A percentile compares a stretch with the other conserved stretches of the same genome.
Evolutionary conservation across 2,329 filamentous ascomycete species (phyloP).

Genomic region (Coleophoma cylindrospora): DNA sequence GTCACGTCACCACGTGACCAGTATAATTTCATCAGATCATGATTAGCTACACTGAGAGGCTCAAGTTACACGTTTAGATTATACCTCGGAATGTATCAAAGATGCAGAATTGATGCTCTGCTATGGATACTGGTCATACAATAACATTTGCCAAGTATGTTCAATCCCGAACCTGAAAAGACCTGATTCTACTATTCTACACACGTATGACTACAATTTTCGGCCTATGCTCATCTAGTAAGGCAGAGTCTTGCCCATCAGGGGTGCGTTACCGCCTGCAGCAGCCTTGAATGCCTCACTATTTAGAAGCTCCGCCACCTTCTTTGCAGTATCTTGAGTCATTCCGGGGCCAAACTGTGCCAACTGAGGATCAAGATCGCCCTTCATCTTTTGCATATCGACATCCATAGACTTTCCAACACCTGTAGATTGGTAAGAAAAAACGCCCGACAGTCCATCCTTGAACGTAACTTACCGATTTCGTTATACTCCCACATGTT

Average conservation of each 20-base stretch:
- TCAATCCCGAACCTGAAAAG: no score
- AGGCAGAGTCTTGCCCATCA: slow-evolving; percentile 7
- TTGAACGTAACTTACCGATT: slow-evolving; percentile 46
- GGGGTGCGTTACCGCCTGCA: slow-evolving; percentile 21
- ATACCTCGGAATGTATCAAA: no score
- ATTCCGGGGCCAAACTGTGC: slow-evolving; percentile 48
- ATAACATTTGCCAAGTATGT: no score
- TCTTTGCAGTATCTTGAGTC: slow-evolving; percentile 43
- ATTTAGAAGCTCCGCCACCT: slow-evolving; percentile 52
- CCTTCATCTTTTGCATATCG: slow-evolving; percentile 35
- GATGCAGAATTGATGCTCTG: no score
- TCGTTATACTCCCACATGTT: slow-evolving; percentile 88
- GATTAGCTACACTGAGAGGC: no score
- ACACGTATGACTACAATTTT: no score
- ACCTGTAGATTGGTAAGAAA: slow-evolving; percentile 29
- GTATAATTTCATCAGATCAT: no score
- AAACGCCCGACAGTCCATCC: not conserved
- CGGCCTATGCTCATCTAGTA: no score
- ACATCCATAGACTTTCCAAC: slow-evolving; percentile 48
- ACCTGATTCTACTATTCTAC: no score
- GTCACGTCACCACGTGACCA: no score
- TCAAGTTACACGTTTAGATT: no score
- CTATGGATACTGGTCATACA: no score
- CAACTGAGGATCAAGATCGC: slow-evolving; percentile 46
- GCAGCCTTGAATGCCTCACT: slow-evolving; percentile 38